A percentile compares a stretch with the other conserved stretches of the same genome.
phyloP scores from a whole-genome alignment of 805 yeast genomes.

The Pichia membranifaciens region DNA sequence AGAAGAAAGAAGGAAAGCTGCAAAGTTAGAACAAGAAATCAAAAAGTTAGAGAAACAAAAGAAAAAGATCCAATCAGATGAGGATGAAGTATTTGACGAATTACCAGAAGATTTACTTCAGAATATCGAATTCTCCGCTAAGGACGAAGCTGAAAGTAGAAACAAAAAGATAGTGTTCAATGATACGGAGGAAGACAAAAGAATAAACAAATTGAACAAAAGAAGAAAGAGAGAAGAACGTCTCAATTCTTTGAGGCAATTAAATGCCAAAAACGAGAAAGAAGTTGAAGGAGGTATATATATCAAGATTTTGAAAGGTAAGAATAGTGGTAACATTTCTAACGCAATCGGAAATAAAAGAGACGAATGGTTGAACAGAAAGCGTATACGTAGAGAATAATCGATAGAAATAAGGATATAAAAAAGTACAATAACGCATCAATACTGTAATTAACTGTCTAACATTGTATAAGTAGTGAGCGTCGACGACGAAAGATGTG shows the following conservation, averaged over 20 bases:
- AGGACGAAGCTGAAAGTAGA: conserved; percentile 16
- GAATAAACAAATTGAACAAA: conserved; percentile 19
- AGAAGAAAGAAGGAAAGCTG: conserved; percentile 31
- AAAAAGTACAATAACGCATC: no score
- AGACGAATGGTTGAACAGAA: conserved; percentile 27
- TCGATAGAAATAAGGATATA: not conserved
- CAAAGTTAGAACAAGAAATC: conserved; percentile 26
- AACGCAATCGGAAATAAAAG: conserved; percentile 17
- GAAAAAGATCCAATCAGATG: conserved; percentile 5
- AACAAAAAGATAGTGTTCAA: conserved; percentile 13
- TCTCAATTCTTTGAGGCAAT: conserved; percentile 26
- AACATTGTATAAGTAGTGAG: no score
- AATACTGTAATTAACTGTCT: no score
- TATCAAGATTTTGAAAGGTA: conserved; percentile 26
- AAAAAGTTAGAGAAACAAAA: conserved; percentile 14
- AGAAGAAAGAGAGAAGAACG: conserved; percentile 14
- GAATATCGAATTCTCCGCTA: conserved; percentile 12
- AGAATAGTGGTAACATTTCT: not conserved
- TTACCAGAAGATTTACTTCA: conserved; percentile 37
- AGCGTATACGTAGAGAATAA: conserved; percentile 19
- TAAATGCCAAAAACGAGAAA: conserved; percentile 26
- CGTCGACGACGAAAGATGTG: no score
- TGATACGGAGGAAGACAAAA: conserved; percentile 26
- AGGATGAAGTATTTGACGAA: conserved; percentile 29
- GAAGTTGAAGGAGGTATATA: conserved; percentile 37